phyloP scores from a whole-genome alignment of 208 protist species.

The Trypanosoma boissoni region DNA sequence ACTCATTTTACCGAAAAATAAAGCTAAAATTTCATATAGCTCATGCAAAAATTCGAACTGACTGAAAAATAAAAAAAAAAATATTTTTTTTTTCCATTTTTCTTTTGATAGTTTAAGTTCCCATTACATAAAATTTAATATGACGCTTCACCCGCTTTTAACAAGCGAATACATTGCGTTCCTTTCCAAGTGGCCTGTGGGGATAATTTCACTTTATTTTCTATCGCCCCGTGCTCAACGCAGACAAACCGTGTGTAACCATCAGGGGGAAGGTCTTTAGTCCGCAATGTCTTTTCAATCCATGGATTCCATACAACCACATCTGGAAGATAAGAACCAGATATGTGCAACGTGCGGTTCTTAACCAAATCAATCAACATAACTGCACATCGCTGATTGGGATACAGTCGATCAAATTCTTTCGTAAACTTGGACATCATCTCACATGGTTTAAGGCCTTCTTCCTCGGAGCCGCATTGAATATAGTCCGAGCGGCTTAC shows the following conservation, averaged over 20 bases:
- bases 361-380: slow-evolving; percentile 39
- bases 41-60: no score
- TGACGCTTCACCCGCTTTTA: slow-evolving; percentile 7
- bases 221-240: slow-evolving; percentile 81
- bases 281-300: slow-evolving; percentile 54
- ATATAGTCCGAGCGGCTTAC: slow-evolving; percentile 64
- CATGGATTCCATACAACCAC: slow-evolving; percentile 89
- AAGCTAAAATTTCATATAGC: no score
- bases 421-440: slow-evolving; percentile 9
- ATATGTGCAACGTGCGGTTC: slow-evolving; percentile 40
- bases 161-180: slow-evolving; percentile 9
- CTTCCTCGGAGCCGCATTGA: slow-evolving; percentile 38
- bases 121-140: no score
- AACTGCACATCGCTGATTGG: slow-evolving; percentile 43
- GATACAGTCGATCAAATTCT: slow-evolving; percentile 83
- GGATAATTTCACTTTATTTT: slow-evolving; percentile 25
- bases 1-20: no score
- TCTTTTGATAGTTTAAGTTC: no score
- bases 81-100: no score
- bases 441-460: neutral
- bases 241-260: slow-evolving; percentile 85
- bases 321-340: slow-evolving; percentile 54
- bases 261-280: slow-evolving; percentile 74
- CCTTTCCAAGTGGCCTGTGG: slow-evolving; percentile 15
- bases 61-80: no score